Conservation (phyloP, 1,284 basidiomycete genomes). For the Fomitiporia mediterranea region DNA sequence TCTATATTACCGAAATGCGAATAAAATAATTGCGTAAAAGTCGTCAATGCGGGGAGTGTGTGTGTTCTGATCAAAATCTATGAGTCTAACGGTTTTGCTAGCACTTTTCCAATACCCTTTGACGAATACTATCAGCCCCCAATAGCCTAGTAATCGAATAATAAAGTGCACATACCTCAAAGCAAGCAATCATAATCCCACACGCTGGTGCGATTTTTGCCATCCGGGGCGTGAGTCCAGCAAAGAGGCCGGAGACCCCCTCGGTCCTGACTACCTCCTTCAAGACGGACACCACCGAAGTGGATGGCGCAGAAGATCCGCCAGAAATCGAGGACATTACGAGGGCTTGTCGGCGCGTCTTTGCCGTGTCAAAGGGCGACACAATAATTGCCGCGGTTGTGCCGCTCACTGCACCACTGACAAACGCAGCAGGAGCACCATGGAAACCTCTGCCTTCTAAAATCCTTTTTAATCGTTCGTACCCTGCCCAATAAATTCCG, state of each 20-base stretch:
- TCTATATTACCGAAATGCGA: background rate
- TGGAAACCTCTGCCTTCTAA: constrained; percentile 48
- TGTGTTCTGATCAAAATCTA: background rate
- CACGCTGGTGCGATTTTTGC: constrained; percentile 99
- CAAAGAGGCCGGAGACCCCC: constrained; percentile 75
- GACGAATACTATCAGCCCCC: background rate
- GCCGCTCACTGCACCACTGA: constrained; percentile 79
- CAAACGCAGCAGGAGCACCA: constrained; percentile 74
- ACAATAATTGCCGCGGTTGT: constrained; percentile 84
- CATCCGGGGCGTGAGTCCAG: constrained; percentile 83
- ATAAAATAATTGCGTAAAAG: constrained; percentile 7
- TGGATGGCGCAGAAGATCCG: constrained; percentile 30
- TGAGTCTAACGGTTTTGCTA: constrained; percentile 12
- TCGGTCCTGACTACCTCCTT: constrained; percentile 73
- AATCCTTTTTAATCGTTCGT: constrained; percentile 59
- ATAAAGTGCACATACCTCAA: constrained; percentile 57
- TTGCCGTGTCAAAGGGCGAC: constrained; percentile 95
- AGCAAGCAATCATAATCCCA: constrained; percentile 95
- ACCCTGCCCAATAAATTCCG: constrained; percentile 86
- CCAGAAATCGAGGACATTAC: constrained; percentile 48
- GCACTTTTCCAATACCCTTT: constrained; percentile 18
- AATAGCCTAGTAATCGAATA: background rate
- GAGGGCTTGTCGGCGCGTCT: constrained; percentile 84
- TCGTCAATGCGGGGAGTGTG: background rate
- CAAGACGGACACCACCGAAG: constrained; percentile 57